Evolutionary conservation across 2,329 filamentous ascomycete species (phyloP), one percentile per base, ranked within the genome.

Genomic region (Fusarium chaquense): DNA sequence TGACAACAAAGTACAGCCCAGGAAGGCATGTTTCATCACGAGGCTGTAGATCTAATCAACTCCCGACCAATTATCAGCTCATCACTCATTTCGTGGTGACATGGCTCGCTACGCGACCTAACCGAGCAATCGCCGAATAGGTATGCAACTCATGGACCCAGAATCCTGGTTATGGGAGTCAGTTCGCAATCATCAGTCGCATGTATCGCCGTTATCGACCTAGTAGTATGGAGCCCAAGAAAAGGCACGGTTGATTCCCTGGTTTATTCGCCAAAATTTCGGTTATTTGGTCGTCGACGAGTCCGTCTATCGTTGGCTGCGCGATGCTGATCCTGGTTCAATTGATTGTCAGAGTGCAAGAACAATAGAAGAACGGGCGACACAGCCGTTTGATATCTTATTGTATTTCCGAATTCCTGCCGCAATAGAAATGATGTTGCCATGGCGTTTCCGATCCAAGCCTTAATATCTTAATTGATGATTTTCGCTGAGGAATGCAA

Each of bases 341-440:
- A 45, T 38, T 41, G 32, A n/a, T 46, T 11, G 16, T n/a, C 26
- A 28, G 13, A 52, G 30, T 33, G 45, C 40, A 43, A 16, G 61
- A 65, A 60, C 41, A 60, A 60, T 49, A 32, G 40, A 60, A 65
- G 10, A 41, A 60, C 43, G 26, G 47, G 58, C 53, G 62, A 54
- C 62, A 60, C 54, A 54, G 35, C 54, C 54, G 62, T 53, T 65
- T 60, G n/a, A 26, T 32, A 30, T 44, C 11, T 35, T 24, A 13
- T 24, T 20, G 16, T 54, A 65, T 65, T 65, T 49, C 61, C 61
- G 54, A 65, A 65, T 60, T 60, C 52, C 41, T 58, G 13, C 16
- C 12, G n/a, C 11, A 15, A 49, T n/a, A 6, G 35, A n/a, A 49
- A 54, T 16, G 26, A 53, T 44, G 11, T 22, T 35, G 36, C 41